These are phyloP conservation scores for Asterophora parasitica DNA, from an alignment of 768 basidiomycete species.

Conservation along the genomic window DNA sequence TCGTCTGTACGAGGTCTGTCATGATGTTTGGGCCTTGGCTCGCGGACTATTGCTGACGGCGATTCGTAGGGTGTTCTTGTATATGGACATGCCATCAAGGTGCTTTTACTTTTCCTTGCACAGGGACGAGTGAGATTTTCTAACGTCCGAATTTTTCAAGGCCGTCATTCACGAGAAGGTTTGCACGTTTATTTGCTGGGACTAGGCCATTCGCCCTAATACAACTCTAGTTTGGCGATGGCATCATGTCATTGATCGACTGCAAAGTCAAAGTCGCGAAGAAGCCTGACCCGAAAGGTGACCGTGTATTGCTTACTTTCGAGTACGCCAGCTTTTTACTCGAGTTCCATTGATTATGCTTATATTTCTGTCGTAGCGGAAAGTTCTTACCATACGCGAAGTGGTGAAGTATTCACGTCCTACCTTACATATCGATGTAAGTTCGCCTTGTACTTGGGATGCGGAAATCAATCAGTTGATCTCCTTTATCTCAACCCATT, in stretches of 20 bases:
- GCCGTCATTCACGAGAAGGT: constrained; percentile 79
- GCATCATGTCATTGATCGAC: constrained; percentile 89
- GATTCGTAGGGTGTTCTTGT: constrained; percentile 56
- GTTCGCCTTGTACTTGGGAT: not conserved
- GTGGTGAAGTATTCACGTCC: constrained; percentile 40
- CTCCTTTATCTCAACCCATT: not conserved
- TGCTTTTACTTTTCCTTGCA: constrained; percentile 21
- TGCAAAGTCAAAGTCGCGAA: constrained; percentile 64
- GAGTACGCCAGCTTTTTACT: constrained; percentile 47
- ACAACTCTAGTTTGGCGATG: constrained; percentile 65
- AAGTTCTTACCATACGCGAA: constrained; percentile 73
- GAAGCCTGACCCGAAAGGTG: constrained; percentile 74
- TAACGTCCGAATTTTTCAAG: constrained; percentile 22
- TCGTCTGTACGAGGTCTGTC: constrained; percentile 68
- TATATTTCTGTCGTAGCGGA: constrained; percentile 39
- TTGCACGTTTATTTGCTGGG: not conserved
- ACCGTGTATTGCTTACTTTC: constrained; percentile 74
- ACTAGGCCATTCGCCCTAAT: not conserved
- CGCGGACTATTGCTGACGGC: not conserved
- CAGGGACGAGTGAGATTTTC: not conserved
- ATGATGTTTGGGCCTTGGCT: not conserved
- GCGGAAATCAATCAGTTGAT: not conserved
- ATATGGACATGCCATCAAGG: constrained; percentile 79
- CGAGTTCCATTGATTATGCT: constrained; percentile 5
- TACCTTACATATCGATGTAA: not conserved